These are phyloP conservation scores for Pseudogymnoascus sp. DNA, from an alignment of 2,329 filamentous ascomycete genomes.

Conservation along the genomic window DNA sequence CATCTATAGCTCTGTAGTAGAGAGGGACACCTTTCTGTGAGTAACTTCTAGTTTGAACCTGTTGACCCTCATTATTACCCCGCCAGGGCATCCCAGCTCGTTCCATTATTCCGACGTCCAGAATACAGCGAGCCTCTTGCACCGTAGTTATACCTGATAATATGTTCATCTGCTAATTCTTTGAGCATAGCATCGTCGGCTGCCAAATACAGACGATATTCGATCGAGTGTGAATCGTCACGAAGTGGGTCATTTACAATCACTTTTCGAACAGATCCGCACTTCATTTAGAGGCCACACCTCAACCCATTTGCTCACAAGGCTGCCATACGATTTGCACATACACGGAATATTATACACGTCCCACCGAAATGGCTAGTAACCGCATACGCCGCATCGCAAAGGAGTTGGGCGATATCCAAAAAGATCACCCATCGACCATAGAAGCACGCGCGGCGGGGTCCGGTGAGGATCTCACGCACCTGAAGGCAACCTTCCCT, in stretches of 20 bases:
- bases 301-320: background rate
- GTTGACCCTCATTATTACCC: background rate
- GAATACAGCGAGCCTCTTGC: background rate
- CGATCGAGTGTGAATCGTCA: background rate
- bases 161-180: background rate
- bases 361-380: constrained; percentile 16
- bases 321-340: background rate
- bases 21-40: background rate
- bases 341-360: background rate
- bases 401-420: constrained; percentile 72
- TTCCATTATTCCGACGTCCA: background rate
- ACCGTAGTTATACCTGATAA: background rate
- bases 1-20: background rate
- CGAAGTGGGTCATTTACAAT: constrained; percentile 3
- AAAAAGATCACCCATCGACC: constrained; percentile 66
- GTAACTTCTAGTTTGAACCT: background rate
- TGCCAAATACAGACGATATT: background rate
- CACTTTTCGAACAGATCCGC: constrained; percentile 3
- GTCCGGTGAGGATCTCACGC: constrained; percentile 61
- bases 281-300: background rate
- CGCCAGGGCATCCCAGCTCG: background rate
- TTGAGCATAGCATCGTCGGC: background rate
- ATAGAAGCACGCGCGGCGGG: constrained; percentile 62
- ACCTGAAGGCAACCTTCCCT: constrained; percentile 73
- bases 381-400: constrained; percentile 47